A percentile compares a stretch with the other conserved stretches of the same genome.
phyloP scores from a whole-genome alignment of 1,284 basidiomycete species.

The Ceratobasidium sp. region DNA sequence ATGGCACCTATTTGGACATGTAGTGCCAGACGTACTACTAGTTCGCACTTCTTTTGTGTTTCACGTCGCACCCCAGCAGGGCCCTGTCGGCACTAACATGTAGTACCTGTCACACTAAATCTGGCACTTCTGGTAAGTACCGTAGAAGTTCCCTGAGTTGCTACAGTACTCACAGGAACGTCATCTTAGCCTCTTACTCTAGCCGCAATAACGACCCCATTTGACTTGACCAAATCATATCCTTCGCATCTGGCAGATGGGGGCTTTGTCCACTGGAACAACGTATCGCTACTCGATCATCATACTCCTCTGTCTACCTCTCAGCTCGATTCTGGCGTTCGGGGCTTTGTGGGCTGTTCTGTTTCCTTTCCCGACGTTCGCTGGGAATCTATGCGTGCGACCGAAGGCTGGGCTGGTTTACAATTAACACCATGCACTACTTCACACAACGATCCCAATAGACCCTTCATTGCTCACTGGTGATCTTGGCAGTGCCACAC shows the following conservation, averaged over 20 bases:
- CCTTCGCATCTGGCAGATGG: conserved; percentile 76
- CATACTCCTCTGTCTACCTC: background rate
- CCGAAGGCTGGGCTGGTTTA: conserved; percentile 85
- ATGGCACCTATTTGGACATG: too few species aligned
- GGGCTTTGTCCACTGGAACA: conserved; percentile 71
- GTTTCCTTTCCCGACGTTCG: conserved; percentile 71
- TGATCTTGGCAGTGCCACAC: background rate
- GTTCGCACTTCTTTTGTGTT: too few species aligned
- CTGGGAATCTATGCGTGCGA: conserved; percentile 74
- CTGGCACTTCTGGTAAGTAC: too few species aligned
- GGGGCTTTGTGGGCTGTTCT: conserved; percentile 63
- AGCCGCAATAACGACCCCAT: conserved; percentile 60
- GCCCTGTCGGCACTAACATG: too few species aligned
- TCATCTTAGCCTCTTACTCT: background rate
- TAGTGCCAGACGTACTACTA: too few species aligned
- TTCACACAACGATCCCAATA: conserved; percentile 72
- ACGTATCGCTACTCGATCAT: conserved; percentile 49
- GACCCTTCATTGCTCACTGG: conserved; percentile 59
- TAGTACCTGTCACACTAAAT: too few species aligned
- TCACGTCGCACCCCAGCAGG: too few species aligned
- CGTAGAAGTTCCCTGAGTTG: too few species aligned
- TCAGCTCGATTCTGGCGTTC: conserved; percentile 51
- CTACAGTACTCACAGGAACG: too few species aligned
- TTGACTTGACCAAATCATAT: conserved; percentile 59
- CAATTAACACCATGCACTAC: conserved; percentile 74